phyloP scores from a whole-genome alignment of 2,329 filamentous ascomycete species.

The Magnaporthiopsis incrustans region DNA sequence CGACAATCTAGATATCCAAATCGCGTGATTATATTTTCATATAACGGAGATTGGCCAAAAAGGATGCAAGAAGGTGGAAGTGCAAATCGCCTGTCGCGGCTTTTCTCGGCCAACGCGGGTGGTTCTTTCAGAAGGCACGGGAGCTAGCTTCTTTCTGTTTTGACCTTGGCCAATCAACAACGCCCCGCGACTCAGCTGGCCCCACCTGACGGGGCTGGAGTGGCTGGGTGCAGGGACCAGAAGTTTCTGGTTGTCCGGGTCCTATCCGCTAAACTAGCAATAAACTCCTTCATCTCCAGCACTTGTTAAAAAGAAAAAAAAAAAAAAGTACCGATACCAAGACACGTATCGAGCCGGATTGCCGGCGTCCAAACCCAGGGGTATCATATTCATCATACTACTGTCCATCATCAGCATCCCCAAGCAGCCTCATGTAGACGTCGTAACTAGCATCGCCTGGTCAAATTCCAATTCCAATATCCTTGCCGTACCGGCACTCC shows the following conservation, averaged over 20 bases:
- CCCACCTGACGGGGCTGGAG: background rate
- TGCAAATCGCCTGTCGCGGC: background rate
- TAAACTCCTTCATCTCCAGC: background rate
- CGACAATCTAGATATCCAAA: background rate
- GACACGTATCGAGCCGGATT: background rate
- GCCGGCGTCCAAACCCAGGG: background rate
- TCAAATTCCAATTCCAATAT: background rate
- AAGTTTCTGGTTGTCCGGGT: background rate
- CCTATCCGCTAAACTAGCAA: background rate
- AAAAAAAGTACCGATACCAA: background rate
- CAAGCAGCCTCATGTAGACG: background rate
- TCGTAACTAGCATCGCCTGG: background rate
- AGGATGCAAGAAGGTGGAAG: background rate
- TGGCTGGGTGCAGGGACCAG: background rate
- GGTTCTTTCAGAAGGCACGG: background rate
- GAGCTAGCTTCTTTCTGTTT: background rate
- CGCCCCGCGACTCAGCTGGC: background rate
- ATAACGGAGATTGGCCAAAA: background rate
- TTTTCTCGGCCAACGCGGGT: background rate
- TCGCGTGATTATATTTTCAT: background rate
- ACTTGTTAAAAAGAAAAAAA: no score
- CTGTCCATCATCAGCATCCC: background rate
- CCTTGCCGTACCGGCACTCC: no score
- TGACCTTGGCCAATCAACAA: background rate
- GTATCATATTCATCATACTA: background rate